phyloP scores from a whole-genome alignment of 106 monocot genomes.

The Dactylorhiza incarnata region DNA sequence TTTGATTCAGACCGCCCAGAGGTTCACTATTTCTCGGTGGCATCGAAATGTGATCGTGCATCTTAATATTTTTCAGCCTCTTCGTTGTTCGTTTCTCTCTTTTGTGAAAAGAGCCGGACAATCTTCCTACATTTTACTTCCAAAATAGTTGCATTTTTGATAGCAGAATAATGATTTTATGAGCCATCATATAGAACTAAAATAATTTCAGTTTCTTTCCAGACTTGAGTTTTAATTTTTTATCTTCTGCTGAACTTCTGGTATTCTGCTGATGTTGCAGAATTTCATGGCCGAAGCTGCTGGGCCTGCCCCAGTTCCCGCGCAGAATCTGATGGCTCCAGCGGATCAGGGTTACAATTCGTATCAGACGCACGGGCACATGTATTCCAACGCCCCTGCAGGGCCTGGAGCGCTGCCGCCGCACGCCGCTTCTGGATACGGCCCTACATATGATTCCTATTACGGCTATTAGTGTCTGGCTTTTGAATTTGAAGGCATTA shows the following conservation, averaged over 20 bases:
- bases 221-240: no score
- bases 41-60: no score
- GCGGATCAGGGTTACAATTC: not conserved
- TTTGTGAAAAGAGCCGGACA: no score
- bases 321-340: not conserved
- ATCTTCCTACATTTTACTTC: no score
- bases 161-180: no score
- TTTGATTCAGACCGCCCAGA: no score
- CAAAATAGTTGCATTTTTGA: no score
- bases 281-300: slow-evolving; percentile 7
- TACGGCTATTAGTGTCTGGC: not conserved
- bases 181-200: no score
- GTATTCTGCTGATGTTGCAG: not conserved
- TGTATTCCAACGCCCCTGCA: not conserved
- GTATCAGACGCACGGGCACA: not conserved
- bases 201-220: no score
- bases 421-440: not conserved
- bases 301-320: not conserved
- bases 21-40: no score
- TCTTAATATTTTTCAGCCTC: no score
- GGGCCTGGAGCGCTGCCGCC: not conserved
- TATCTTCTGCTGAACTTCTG: not conserved
- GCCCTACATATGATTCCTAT: not conserved
- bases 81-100: no score
- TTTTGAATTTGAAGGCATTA: not conserved